Percentiles rank a stretch among this genome's conserved stretches.
Conservation (phyloP, 164 flowering plant genomes). For the Macadamia tetraphylla region DNA sequence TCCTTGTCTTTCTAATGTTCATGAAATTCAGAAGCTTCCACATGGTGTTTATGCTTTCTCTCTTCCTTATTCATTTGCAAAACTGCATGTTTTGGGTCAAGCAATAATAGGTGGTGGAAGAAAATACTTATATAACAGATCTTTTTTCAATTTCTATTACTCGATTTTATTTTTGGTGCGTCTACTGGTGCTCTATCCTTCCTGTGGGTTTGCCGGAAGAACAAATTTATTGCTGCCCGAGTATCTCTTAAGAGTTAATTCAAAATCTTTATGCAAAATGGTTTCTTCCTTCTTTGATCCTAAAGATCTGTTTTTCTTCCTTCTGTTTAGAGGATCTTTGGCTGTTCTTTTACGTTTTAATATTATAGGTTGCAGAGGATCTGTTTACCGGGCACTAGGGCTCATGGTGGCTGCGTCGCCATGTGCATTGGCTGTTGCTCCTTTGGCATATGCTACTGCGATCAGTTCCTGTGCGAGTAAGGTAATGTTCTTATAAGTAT, state of each 20-base stretch:
- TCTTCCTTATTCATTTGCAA: not conserved
- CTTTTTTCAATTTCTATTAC: not conserved
- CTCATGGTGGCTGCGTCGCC: slow-evolving; percentile 99
- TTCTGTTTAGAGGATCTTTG: not conserved
- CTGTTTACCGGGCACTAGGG: slow-evolving; percentile 91
- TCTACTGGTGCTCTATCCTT: not conserved
- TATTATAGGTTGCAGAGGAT: slow-evolving; percentile 90
- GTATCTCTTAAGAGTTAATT: too few species aligned
- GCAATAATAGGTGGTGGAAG: not conserved
- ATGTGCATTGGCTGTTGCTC: slow-evolving; percentile 98
- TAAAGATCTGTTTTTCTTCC: not conserved
- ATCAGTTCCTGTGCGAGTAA: slow-evolving; percentile 95
- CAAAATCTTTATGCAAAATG: too few species aligned
- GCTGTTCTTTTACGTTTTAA: slow-evolving; percentile 1
- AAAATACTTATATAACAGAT: not conserved
- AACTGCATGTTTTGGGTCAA: not conserved
- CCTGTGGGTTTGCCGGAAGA: not conserved
- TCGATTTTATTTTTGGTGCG: not conserved
- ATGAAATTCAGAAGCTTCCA: not conserved
- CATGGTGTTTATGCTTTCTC: not conserved
- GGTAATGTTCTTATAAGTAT: slow-evolving; percentile 38
- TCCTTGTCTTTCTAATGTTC: too few species aligned
- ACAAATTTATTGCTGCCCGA: not conserved
- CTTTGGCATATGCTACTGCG: slow-evolving; percentile 92
- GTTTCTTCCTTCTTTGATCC: not conserved